These are phyloP conservation scores for Eucalyptus polyanthemos DNA, from an alignment of 345 rosid genomes.

Conservation along the genomic window DNA sequence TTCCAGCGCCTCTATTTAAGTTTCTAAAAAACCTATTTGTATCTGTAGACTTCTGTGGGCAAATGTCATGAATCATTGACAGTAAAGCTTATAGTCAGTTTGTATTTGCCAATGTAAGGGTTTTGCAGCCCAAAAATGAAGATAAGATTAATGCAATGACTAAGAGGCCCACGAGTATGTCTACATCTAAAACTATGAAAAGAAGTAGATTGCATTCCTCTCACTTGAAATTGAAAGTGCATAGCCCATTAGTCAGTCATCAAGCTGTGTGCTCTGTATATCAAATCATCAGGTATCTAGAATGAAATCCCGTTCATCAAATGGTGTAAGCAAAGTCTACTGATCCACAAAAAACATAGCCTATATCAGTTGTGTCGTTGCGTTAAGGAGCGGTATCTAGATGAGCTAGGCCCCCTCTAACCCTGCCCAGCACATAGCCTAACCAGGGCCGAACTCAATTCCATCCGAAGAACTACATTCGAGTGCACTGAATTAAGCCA, in stretches of 20 bases:
- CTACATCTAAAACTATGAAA: background rate
- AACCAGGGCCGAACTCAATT: too few species aligned
- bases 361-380: too few species aligned
- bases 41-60: background rate
- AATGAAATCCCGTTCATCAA: background rate
- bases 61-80: background rate
- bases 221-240: background rate
- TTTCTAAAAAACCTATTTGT: background rate
- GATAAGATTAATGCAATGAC: background rate
- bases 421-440: too few species aligned
- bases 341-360: background rate
- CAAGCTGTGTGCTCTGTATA: background rate
- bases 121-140: background rate
- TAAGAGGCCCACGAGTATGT: background rate
- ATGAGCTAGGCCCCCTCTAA: too few species aligned
- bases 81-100: background rate
- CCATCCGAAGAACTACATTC: too few species aligned
- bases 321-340: background rate
- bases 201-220: background rate
- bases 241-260: background rate
- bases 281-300: background rate
- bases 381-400: too few species aligned
- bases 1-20: background rate
- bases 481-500: too few species aligned
- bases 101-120: background rate